phyloP scores from a whole-genome alignment of 805 yeast genomes.

The Pichia phayaonensis region DNA sequence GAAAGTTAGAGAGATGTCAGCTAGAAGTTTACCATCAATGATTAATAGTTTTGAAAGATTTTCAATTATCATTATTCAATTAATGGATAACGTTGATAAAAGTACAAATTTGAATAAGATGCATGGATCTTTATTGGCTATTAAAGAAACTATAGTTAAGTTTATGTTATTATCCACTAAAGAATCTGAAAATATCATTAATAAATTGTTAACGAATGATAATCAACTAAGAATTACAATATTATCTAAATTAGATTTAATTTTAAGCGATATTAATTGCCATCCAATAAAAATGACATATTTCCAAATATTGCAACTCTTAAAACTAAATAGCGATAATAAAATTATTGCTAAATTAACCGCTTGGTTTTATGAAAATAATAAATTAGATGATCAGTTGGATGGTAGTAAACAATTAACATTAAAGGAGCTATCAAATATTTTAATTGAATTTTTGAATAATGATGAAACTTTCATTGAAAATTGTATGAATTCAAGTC shows the following conservation, averaged over 20 bases:
- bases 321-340: conserved; percentile 4
- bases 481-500: conserved; percentile 31
- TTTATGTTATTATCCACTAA: not conserved
- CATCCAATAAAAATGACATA: conserved; percentile 19
- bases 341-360: conserved; percentile 22
- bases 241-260: conserved; percentile 14
- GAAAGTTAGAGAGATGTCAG: conserved; percentile 87
- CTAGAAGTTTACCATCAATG: conserved; percentile 55
- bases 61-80: conserved; percentile 19
- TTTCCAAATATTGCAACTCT: conserved; percentile 15
- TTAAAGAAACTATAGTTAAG: conserved; percentile 29
- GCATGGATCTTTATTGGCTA: conserved; percentile 56
- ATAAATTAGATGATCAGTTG: conserved; percentile 20
- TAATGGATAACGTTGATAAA: conserved; percentile 8
- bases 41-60: conserved; percentile 27
- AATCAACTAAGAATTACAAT: conserved; percentile 1
- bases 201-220: not conserved
- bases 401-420: conserved; percentile 48
- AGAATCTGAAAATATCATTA: not conserved
- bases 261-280: conserved; percentile 12
- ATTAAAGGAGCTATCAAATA: conserved; percentile 25
- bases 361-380: conserved; percentile 30
- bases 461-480: conserved; percentile 17
- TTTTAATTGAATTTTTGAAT: conserved; percentile 25
- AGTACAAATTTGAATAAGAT: conserved; percentile 33